Evolutionary conservation across 257 asterid genomes (phyloP).

Genomic region (Nicotiana attenuata): DNA sequence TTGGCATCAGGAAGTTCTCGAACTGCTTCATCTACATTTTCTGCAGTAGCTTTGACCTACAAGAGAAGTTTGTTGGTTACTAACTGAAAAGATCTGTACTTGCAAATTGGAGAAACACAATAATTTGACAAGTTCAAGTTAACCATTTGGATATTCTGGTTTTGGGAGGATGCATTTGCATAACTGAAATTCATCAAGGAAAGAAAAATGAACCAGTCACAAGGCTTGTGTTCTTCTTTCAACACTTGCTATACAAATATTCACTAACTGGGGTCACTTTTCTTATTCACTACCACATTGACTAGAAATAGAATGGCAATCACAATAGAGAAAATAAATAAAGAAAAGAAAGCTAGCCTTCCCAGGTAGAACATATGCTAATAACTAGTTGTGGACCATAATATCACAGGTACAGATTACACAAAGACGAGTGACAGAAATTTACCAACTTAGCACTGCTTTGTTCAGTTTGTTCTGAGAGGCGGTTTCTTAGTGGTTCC

Average conservation of each 20-base stretch:
- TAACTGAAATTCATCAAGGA: background rate
- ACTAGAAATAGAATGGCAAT: background rate
- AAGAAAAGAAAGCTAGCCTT: background rate
- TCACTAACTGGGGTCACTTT: background rate
- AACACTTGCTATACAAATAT: background rate
- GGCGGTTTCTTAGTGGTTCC: conserved; percentile 89
- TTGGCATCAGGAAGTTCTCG: conserved; percentile 99
- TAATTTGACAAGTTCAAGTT: background rate
- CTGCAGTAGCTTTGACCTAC: conserved; percentile 98
- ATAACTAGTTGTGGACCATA: background rate
- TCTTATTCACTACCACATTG: background rate
- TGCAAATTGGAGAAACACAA: background rate
- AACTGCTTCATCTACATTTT: conserved; percentile 90
- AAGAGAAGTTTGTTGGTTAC: conserved; percentile 9
- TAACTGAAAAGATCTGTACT: background rate
- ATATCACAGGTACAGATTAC: background rate
- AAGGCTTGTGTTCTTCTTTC: background rate
- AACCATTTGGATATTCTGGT: background rate
- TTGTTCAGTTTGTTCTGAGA: conserved; percentile 79
- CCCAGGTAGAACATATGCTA: background rate
- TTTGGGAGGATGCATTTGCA: background rate
- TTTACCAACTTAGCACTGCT: conserved; percentile 77
- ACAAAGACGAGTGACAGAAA: background rate
- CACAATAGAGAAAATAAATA: background rate
- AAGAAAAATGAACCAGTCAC: background rate